Conservation (phyloP, 1,139 yeast genomes). For the Blastobotrys ciferrii region DNA sequence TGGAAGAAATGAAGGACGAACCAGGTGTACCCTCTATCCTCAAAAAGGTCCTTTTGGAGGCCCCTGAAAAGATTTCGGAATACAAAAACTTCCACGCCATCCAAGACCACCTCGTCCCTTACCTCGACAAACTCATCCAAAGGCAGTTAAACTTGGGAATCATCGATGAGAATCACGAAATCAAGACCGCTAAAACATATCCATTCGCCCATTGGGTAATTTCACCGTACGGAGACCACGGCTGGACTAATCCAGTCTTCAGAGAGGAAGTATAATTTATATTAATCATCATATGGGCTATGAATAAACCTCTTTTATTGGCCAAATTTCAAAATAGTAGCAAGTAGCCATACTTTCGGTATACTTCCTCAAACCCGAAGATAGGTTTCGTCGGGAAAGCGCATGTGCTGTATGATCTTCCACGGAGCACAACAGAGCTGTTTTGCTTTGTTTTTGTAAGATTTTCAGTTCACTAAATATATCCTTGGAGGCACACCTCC, state of each 20-base stretch:
- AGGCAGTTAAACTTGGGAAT: conserved; percentile 58
- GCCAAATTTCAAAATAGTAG: too few relatives aligned
- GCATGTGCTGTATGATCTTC: too few relatives aligned
- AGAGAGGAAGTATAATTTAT: conserved; percentile 7
- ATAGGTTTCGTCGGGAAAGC: too few relatives aligned
- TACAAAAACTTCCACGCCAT: conserved; percentile 59
- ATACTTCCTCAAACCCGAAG: too few relatives aligned
- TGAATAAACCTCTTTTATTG: too few relatives aligned
- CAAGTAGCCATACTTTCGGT: too few relatives aligned
- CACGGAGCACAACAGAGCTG: too few relatives aligned
- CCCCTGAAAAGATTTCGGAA: conserved; percentile 61
- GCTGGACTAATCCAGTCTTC: conserved; percentile 30
- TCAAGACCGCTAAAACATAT: conserved; percentile 58
- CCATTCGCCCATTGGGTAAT: conserved; percentile 53
- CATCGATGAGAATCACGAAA: conserved; percentile 54
- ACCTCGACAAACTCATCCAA: conserved; percentile 54
- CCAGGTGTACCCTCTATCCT: conserved; percentile 68
- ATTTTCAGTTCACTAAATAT: too few relatives aligned
- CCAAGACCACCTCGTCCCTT: conserved; percentile 58
- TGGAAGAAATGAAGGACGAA: conserved; percentile 77
- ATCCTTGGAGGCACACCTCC: too few relatives aligned
- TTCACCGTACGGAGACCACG: conserved; percentile 21
- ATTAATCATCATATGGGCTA: neutral
- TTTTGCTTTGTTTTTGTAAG: too few relatives aligned
- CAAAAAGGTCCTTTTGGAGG: conserved; percentile 61